Evolutionary conservation across 2,329 filamentous ascomycete genomes (phyloP), one percentile per base, ranked within the genome.

Genomic region (Pleochaeta shiraiana): DNA sequence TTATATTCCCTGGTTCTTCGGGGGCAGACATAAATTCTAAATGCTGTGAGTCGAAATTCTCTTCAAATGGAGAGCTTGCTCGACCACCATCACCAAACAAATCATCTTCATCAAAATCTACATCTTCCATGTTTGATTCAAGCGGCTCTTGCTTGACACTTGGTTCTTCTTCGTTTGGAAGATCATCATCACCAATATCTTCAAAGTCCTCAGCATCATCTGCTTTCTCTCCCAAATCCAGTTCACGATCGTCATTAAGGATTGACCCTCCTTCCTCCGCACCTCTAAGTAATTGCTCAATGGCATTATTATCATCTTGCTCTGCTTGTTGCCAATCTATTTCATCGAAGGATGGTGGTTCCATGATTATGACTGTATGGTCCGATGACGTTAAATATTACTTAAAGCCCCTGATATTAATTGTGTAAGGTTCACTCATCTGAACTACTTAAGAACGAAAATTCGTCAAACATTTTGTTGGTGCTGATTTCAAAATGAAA

Each of bases 141-240:
- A 72, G 70, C 14, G 61, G 68, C 31, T 66, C 67, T 50, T 65
- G 66, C 9, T 64, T 64, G 3, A 67, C 67, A 21, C 68, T 68
- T 9, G 70, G 67, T 64, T 84, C 81, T 66, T 88, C 85, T 67
- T 93, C 89, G 6, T 93, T 89, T 12, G 90, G 87, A 7, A 95
- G 79, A 67, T 96, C 91, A 72, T 95, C 90, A 73, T 97, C 92
- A 68, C 87, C 87, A 67, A 97, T 91, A 71, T 95, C 89, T 72
- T 88, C 90, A 70, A 81, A 98, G 72, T 98, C 93, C 67, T 93
- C 77, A 47, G 93, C 93, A 75, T 97, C 88, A 66, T 90, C 90
- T 64, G 90, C 92, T 75, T 98, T 98, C 73, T 90, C 87, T 6
- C 79, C 78, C 68, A 83, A 79, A 68, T 85, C 83, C 67, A 85